A percentile compares a stretch with the other conserved stretches of the same genome.
These are phyloP conservation scores for Hyaloperonospora arabidopsidis DNA, from an alignment of 352 stramenopile species.

Conservation along the genomic window DNA sequence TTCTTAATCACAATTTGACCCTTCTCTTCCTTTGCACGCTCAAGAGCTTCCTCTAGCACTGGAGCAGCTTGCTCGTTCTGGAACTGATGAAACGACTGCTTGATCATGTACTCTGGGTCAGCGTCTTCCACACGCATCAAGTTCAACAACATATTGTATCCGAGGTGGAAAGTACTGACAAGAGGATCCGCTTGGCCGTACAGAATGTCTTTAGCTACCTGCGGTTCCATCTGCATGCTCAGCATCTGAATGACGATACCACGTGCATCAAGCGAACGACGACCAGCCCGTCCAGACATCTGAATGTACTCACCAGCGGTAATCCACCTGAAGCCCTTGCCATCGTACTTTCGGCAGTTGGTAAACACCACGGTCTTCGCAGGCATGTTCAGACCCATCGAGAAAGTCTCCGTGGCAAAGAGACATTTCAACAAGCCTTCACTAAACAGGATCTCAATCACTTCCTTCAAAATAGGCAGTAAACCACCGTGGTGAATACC, in stretches of 20 bases:
- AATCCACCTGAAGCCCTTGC: slow-evolving; percentile 94
- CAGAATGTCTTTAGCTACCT: slow-evolving; percentile 91
- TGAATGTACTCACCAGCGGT: slow-evolving; percentile 92
- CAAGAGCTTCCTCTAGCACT: slow-evolving; percentile 67
- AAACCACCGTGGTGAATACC: slow-evolving; percentile 99
- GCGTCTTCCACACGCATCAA: slow-evolving; percentile 96
- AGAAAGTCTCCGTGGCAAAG: slow-evolving; percentile 97
- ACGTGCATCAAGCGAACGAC: slow-evolving; percentile 94
- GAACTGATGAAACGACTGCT: slow-evolving; percentile 96
- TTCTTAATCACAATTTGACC: slow-evolving; percentile 87
- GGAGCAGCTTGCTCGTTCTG: slow-evolving; percentile 82
- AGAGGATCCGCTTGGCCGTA: slow-evolving; percentile 72
- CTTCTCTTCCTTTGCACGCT: slow-evolving; percentile 73
- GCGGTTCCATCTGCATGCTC: slow-evolving; percentile 97
- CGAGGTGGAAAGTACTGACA: slow-evolving; percentile 92
- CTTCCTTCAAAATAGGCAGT: slow-evolving; percentile 98
- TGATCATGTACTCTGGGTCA: slow-evolving; percentile 97
- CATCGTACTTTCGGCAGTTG: slow-evolving; percentile 94
- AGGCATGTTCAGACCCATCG: slow-evolving; percentile 99
- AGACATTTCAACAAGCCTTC: slow-evolving; percentile 98
- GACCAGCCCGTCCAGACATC: slow-evolving; percentile 95
- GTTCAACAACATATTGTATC: slow-evolving; percentile 99
- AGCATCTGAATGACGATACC: slow-evolving; percentile 99
- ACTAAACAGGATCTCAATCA: slow-evolving; percentile 88
- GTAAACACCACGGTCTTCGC: slow-evolving; percentile 99